phyloP scores from a whole-genome alignment of 176 grass and related monocot species.

The Rhynchospora tenuis region DNA sequence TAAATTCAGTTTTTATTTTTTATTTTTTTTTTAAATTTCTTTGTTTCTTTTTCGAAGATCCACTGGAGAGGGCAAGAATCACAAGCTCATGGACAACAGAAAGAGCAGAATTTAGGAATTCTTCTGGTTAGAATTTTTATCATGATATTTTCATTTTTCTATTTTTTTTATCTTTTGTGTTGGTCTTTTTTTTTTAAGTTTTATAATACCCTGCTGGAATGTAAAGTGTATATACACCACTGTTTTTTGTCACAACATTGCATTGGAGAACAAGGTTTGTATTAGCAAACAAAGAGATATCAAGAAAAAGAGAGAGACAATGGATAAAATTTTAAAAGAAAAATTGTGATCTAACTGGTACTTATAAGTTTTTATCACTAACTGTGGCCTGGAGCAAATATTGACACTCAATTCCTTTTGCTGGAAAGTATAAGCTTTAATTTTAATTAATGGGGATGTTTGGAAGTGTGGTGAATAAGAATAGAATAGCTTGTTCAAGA shows the following conservation, averaged over 20 bases:
- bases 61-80: slow-evolving; percentile 63
- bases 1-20: neutral
- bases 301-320: neutral
- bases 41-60: slow-evolving; percentile 44
- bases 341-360: neutral
- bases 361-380: neutral
- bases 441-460: neutral
- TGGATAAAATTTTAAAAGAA: neutral
- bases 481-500: no score
- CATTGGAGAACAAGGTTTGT: neutral
- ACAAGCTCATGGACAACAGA: slow-evolving; percentile 31
- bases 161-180: neutral
- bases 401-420: neutral
- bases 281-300: neutral
- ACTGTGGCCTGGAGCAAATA: no score
- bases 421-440: neutral
- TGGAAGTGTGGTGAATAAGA: no score
- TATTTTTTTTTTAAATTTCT: neutral
- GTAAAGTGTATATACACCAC: neutral
- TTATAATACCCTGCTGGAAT: neutral
- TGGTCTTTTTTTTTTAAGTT: neutral
- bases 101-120: slow-evolving; percentile 93
- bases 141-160: neutral
- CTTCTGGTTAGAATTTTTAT: slow-evolving; percentile 64
- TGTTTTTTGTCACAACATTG: neutral